Conservation (phyloP, 495 filamentous ascomycete genomes). For the Aspergillus egyptiacus region DNA sequence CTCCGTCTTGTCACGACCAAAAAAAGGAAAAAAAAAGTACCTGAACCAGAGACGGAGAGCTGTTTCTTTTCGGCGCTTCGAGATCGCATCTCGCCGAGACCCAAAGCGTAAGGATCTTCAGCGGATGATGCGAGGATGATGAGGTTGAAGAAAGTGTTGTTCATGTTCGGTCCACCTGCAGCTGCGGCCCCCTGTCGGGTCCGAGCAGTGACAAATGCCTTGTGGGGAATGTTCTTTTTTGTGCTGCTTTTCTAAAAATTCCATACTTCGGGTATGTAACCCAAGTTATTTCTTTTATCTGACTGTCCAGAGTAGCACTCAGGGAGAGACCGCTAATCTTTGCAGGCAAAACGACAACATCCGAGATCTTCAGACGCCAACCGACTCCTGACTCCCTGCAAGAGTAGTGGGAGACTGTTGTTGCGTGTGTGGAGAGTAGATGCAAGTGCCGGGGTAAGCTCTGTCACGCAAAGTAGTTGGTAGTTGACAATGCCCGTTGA, state of each 20-base stretch:
- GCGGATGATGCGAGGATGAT: slow-evolving; percentile 2
- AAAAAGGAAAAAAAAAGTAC: background rate
- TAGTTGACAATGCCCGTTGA: too few species aligned
- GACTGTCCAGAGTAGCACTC: too few species aligned
- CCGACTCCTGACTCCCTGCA: too few species aligned
- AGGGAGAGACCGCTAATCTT: too few species aligned
- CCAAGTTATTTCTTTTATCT: too few species aligned
- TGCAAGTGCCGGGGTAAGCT: slow-evolving; percentile 3
- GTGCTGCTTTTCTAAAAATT: background rate
- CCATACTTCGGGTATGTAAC: too few species aligned
- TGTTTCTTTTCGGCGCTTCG: slow-evolving; percentile 2
- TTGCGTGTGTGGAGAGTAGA: too few species aligned
- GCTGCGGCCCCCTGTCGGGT: background rate
- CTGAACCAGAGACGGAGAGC: background rate
- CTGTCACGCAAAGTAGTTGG: too few species aligned
- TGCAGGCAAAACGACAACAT: too few species aligned
- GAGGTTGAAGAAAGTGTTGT: slow-evolving; percentile 1
- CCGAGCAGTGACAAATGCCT: slow-evolving; percentile 7
- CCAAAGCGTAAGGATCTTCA: slow-evolving; percentile 2
- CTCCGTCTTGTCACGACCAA: slow-evolving; percentile 8
- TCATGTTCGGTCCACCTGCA: background rate
- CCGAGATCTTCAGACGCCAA: too few species aligned
- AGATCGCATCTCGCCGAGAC: too few species aligned
- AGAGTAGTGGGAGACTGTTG: too few species aligned
- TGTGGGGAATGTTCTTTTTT: slow-evolving; percentile 1